These are phyloP conservation scores for Marchantia paleacea DNA, from an alignment of 225 moss, liverwort and hornwort genomes.

Conservation along the genomic window DNA sequence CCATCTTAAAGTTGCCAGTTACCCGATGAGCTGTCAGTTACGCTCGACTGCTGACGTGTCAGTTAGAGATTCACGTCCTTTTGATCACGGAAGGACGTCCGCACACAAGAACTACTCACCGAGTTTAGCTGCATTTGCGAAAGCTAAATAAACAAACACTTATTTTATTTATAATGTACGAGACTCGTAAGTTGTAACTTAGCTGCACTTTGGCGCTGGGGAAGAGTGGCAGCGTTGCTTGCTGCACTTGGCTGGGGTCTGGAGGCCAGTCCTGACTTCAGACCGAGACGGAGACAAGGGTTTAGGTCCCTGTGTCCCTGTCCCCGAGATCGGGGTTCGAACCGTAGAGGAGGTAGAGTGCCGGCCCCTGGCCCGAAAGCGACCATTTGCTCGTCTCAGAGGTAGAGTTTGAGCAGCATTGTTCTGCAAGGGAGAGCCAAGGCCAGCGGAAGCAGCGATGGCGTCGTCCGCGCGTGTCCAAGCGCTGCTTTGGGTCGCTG, in stretches of 20 bases:
- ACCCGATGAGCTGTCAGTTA: neutral
- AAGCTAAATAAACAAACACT: too few species aligned
- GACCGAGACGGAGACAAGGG: neutral
- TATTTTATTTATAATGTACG: too few species aligned
- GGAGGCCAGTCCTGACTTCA: neutral
- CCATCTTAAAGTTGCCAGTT: neutral
- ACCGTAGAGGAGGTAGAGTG: neutral
- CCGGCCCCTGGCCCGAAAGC: neutral
- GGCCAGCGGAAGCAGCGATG: slow-evolving; percentile 34
- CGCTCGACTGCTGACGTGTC: neutral
- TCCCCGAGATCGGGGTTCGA: neutral
- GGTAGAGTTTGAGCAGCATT: neutral
- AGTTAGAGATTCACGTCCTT: neutral
- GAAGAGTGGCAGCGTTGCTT: too few species aligned
- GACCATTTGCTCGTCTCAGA: neutral
- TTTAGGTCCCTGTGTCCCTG: too few species aligned
- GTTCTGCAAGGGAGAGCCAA: neutral
- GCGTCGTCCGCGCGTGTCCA: slow-evolving; percentile 35
- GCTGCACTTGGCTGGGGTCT: too few species aligned
- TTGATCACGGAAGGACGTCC: too few species aligned
- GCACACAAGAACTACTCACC: too few species aligned
- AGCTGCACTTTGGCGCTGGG: too few species aligned
- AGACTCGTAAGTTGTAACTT: too few species aligned
- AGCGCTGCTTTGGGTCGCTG: slow-evolving; percentile 29
- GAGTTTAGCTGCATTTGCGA: too few species aligned